phyloP scores from a whole-genome alignment of 2,329 filamentous ascomycete species.

The Aspergillus spinulosporus region DNA sequence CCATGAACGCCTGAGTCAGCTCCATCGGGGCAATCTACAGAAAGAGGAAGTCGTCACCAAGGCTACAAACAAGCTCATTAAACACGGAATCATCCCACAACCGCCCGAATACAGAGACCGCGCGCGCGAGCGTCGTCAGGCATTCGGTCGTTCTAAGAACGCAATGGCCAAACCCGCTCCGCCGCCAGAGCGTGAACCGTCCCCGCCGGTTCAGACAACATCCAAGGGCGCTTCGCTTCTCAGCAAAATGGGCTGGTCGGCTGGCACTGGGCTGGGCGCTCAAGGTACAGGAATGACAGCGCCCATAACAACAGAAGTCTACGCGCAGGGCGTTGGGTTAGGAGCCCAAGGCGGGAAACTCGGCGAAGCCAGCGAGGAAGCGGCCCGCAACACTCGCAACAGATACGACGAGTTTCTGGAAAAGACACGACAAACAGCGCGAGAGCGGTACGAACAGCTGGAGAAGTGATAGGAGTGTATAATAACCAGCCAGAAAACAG shows the following conservation, averaged over 20 bases:
- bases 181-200: conserved; percentile 33
- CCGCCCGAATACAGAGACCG: conserved; percentile 49
- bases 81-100: conserved; percentile 42
- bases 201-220: conserved; percentile 30
- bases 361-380: conserved; percentile 51
- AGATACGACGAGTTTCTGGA: conserved; percentile 52
- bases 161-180: conserved; percentile 24
- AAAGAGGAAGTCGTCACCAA: conserved; percentile 49
- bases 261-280: conserved; percentile 50
- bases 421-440: conserved; percentile 48
- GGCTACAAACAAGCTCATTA: conserved; percentile 45
- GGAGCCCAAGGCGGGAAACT: conserved; percentile 52
- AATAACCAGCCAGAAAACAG: not conserved
- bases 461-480: conserved; percentile 11
- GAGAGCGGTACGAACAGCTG: conserved; percentile 50
- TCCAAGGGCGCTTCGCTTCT: conserved; percentile 54
- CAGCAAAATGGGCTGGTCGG: conserved; percentile 54
- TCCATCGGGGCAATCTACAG: conserved; percentile 58
- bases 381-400: conserved; percentile 49
- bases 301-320: conserved; percentile 51
- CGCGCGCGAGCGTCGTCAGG: conserved; percentile 47
- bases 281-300: conserved; percentile 50
- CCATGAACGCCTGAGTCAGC: conserved; percentile 60
- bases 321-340: conserved; percentile 52
- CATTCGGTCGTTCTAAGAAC: conserved; percentile 40